phyloP scores from a whole-genome alignment of 2,329 filamentous ascomycete genomes.

The Kalaharituber pfeilii region DNA sequence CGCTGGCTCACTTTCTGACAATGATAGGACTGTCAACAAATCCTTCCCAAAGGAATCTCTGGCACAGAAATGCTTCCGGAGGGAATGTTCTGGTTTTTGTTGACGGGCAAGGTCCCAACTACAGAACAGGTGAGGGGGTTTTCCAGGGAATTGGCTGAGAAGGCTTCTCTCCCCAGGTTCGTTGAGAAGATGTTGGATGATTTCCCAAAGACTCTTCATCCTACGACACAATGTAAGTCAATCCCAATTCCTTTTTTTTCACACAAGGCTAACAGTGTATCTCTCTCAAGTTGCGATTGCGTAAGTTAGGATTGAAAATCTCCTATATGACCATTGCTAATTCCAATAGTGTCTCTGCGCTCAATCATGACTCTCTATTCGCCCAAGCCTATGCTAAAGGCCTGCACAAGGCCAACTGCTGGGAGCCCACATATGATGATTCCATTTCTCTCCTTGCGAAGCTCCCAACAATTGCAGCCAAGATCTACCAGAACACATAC shows the following conservation, averaged over 20 bases:
- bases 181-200: slow-evolving; percentile 75
- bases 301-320: neutral
- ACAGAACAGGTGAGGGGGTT: slow-evolving; percentile 64
- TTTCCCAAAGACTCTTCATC: slow-evolving; percentile 80
- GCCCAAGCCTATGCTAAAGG: slow-evolving; percentile 84
- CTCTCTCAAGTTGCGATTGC: slow-evolving; percentile 50
- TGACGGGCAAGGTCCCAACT: slow-evolving; percentile 82
- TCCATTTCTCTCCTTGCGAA: slow-evolving; percentile 85
- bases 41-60: slow-evolving; percentile 77
- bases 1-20: neutral
- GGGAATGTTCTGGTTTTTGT: slow-evolving; percentile 97
- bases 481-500: slow-evolving; percentile 92
- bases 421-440: slow-evolving; percentile 96
- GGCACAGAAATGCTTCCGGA: slow-evolving; percentile 97
- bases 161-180: slow-evolving; percentile 65
- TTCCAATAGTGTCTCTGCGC: slow-evolving; percentile 48
- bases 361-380: slow-evolving; percentile 88
- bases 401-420: slow-evolving; percentile 90
- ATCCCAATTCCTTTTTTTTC: neutral
- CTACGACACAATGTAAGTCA: slow-evolving; percentile 66
- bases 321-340: neutral
- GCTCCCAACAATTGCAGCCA: slow-evolving; percentile 87
- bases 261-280: too few relatives aligned
- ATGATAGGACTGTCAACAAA: slow-evolving; percentile 61
- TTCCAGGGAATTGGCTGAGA: slow-evolving; percentile 71